These are phyloP conservation scores for Apiospora phragmitis DNA, from an alignment of 2,329 filamentous ascomycete genomes.

Conservation along the genomic window DNA sequence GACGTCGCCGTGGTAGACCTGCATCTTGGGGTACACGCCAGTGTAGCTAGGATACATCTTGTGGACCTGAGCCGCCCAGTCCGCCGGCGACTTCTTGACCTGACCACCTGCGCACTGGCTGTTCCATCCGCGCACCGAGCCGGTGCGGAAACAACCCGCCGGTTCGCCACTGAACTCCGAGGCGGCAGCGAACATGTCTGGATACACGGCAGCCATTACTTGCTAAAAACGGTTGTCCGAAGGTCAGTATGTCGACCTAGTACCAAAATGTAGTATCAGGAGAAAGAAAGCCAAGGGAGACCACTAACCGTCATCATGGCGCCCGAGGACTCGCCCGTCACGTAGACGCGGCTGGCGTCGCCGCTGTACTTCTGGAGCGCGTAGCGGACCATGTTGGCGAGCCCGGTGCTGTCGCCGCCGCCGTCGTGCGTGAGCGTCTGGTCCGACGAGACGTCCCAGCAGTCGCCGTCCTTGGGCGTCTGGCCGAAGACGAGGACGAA, in stretches of 20 bases:
- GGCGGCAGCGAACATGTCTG: conserved; percentile 47
- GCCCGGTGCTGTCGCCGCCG: conserved; percentile 54
- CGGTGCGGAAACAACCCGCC: conserved; percentile 44
- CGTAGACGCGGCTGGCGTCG: conserved; percentile 51
- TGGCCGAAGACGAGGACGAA: conserved; percentile 56
- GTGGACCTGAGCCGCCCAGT: conserved; percentile 49
- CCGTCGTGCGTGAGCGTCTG: conserved; percentile 45
- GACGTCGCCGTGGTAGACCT: conserved; percentile 32
- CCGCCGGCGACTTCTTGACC: conserved; percentile 40
- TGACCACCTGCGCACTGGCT: conserved; percentile 50
- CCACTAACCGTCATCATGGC: conserved; percentile 50
- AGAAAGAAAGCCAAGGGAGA: not conserved
- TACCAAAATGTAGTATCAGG: no score
- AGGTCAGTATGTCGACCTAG: no score
- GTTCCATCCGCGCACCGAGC: conserved; percentile 49
- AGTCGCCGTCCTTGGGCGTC: conserved; percentile 50
- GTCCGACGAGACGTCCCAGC: conserved; percentile 60
- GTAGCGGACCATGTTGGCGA: conserved; percentile 60
- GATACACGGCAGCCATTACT: conserved; percentile 47
- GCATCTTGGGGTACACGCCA: conserved; percentile 32
- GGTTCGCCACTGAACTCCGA: conserved; percentile 45
- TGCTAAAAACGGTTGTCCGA: conserved; percentile 29
- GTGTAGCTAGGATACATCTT: conserved; percentile 37
- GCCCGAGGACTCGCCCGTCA: conserved; percentile 48
- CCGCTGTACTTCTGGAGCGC: conserved; percentile 50